Evolutionary conservation across 2,329 filamentous ascomycete species (phyloP).

Genomic region (Tolypocladium amazonense): DNA sequence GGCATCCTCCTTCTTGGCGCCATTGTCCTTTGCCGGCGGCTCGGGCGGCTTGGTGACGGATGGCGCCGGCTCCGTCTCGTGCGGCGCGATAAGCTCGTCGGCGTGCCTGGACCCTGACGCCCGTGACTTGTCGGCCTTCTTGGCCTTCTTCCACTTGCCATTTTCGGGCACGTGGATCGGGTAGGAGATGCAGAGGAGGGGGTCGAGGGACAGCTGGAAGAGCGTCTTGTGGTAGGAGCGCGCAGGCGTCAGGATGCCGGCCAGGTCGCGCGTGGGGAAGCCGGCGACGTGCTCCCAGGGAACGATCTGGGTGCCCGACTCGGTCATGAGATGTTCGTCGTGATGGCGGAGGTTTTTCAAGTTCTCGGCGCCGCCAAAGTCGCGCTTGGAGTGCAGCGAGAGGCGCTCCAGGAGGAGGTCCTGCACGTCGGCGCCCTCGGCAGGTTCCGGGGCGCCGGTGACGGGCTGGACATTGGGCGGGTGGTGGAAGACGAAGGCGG

Average conservation of each 20-base stretch:
- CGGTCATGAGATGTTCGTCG: slow-evolving; percentile 45
- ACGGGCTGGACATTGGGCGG: slow-evolving; percentile 46
- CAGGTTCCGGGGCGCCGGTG: slow-evolving; percentile 21
- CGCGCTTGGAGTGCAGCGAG: slow-evolving; percentile 22
- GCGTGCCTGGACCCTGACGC: slow-evolving; percentile 22
- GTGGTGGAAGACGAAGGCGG: slow-evolving; percentile 79
- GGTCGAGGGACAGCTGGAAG: slow-evolving; percentile 75
- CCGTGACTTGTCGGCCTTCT: slow-evolving; percentile 35
- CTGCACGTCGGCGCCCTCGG: slow-evolving; percentile 32
- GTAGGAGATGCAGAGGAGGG: slow-evolving; percentile 70
- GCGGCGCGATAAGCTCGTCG: slow-evolving; percentile 17
- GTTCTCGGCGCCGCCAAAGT: slow-evolving; percentile 21
- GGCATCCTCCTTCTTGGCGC: slow-evolving; percentile 34
- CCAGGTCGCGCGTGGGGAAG: slow-evolving; percentile 65
- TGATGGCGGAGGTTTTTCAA: slow-evolving; percentile 38
- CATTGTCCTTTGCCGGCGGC: slow-evolving; percentile 14
- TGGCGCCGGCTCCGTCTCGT: slow-evolving; percentile 15
- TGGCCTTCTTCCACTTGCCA: slow-evolving; percentile 64
- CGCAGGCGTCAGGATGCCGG: slow-evolving; percentile 68
- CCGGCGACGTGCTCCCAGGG: slow-evolving; percentile 67
- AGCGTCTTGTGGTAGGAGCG: slow-evolving; percentile 68
- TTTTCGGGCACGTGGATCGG: slow-evolving; percentile 74
- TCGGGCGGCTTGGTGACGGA: slow-evolving; percentile 14
- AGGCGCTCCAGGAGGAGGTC: slow-evolving; percentile 39
- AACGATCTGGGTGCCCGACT: slow-evolving; percentile 45